A percentile compares a stretch with the other conserved stretches of the same genome.
Evolutionary conservation across 2,329 filamentous ascomycete genomes (phyloP).

Genomic region (Botrytis fragariae): DNA sequence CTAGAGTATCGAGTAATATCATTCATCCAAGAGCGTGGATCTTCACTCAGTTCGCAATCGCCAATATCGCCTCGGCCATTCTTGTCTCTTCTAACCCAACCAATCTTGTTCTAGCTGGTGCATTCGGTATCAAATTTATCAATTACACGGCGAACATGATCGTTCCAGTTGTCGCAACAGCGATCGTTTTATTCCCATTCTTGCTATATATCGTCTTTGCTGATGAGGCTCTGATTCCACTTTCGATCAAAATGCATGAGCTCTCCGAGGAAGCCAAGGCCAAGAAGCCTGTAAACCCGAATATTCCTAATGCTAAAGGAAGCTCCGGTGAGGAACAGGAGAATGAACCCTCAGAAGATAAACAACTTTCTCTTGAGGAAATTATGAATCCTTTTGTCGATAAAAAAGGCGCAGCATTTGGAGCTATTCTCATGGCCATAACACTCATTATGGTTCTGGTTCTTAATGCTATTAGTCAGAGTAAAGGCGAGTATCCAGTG

Average conservation of each 20-base stretch:
- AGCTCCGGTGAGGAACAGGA: constrained; percentile 52
- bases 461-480: constrained; percentile 59
- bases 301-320: constrained; percentile 65
- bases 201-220: constrained; percentile 68
- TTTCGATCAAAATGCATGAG: constrained; percentile 65
- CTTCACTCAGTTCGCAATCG: constrained; percentile 66
- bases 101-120: constrained; percentile 70
- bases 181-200: constrained; percentile 66
- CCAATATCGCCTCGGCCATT: constrained; percentile 72
- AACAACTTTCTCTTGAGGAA: constrained; percentile 63
- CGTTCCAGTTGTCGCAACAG: constrained; percentile 67
- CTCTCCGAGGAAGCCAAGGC: constrained; percentile 56
- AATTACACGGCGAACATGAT: constrained; percentile 76
- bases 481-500: constrained; percentile 53
- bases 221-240: constrained; percentile 61
- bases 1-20: constrained; percentile 70
- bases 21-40: constrained; percentile 71
- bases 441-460: constrained; percentile 65
- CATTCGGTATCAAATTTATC: constrained; percentile 70
- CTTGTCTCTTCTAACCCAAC: constrained; percentile 77
- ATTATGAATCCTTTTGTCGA: constrained; percentile 75
- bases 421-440: constrained; percentile 62
- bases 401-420: constrained; percentile 62
- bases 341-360: constrained; percentile 46
- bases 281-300: constrained; percentile 65